Conservation (phyloP, 345 rosid species). For the Iberis pinnata region DNA sequence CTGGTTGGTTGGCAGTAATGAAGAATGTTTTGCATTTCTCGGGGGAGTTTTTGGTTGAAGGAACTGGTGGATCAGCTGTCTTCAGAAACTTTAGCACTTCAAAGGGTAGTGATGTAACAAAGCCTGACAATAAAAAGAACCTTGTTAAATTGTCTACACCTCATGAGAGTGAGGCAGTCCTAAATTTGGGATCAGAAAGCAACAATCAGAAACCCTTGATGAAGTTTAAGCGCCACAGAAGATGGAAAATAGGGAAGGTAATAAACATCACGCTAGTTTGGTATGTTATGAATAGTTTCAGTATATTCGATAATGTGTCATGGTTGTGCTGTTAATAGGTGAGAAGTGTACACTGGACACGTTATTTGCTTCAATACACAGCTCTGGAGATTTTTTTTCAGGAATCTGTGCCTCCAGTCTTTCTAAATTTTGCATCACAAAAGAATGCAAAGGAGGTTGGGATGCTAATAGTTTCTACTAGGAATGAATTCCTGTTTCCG, state of each 20-base stretch:
- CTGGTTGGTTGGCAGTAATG: slow-evolving; percentile 79
- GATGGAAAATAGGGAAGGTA: slow-evolving; percentile 90
- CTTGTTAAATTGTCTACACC: slow-evolving; percentile 46
- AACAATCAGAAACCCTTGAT: slow-evolving; percentile 43
- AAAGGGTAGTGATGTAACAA: slow-evolving; percentile 43
- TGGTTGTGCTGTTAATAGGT: slow-evolving; percentile 43
- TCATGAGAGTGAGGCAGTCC: slow-evolving; percentile 39
- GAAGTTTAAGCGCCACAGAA: slow-evolving; percentile 73
- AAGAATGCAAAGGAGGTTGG: slow-evolving; percentile 91
- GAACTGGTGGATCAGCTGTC: slow-evolving; percentile 80
- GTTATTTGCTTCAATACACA: slow-evolving; percentile 90
- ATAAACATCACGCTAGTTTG: slow-evolving; percentile 14
- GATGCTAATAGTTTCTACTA: slow-evolving; percentile 65
- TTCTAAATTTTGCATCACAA: slow-evolving; percentile 66
- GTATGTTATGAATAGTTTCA: slow-evolving; percentile 14
- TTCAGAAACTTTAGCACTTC: slow-evolving; percentile 57
- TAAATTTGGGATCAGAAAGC: slow-evolving; percentile 44
- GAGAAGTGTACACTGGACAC: slow-evolving; percentile 84
- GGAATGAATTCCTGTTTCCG: slow-evolving; percentile 79
- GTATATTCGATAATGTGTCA: slow-evolving; percentile 18
- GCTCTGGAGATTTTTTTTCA: slow-evolving; percentile 77
- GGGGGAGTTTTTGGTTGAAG: slow-evolving; percentile 89
- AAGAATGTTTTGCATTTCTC: slow-evolving; percentile 78
- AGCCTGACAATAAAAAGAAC: slow-evolving; percentile 56
- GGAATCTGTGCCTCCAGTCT: slow-evolving; percentile 65